Evolutionary conservation across 2,329 filamentous ascomycete genomes (phyloP).

Genomic region (Monosporascus ibericus): DNA sequence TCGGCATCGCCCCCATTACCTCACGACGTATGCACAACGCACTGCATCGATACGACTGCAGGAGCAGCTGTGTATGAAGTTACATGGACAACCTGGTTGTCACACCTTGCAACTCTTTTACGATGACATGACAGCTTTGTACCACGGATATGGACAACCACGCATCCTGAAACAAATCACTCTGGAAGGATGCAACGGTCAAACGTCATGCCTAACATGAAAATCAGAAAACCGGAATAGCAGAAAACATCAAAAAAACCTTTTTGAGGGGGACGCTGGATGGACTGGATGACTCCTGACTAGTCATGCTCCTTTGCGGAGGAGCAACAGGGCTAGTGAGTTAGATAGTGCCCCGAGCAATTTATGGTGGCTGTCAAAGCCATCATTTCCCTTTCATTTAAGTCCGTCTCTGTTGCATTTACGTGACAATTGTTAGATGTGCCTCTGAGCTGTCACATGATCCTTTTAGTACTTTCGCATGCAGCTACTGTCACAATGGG

Average conservation of each 20-base stretch:
- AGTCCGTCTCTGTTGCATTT: neutral
- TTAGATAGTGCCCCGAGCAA: conserved; percentile 26
- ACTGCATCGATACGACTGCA: conserved; percentile 28
- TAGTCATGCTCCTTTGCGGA: conserved; percentile 7
- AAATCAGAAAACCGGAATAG: conserved; percentile 8
- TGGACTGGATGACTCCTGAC: conserved; percentile 18
- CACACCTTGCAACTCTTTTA: neutral
- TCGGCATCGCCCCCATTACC: conserved; percentile 5
- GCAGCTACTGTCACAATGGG: too few species aligned
- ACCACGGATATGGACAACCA: neutral
- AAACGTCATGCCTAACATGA: neutral
- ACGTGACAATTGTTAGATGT: too few species aligned
- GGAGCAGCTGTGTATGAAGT: conserved; percentile 16
- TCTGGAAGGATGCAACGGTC: neutral
- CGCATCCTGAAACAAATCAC: neutral
- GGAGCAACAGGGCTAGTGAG: conserved; percentile 13
- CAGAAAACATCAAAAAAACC: conserved; percentile 15
- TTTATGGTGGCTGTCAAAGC: conserved; percentile 9
- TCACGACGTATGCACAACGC: conserved; percentile 12
- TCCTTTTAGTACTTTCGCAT: too few species aligned
- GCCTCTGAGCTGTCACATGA: too few species aligned
- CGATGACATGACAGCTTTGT: neutral
- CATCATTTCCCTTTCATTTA: conserved; percentile 18
- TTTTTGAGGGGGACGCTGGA: conserved; percentile 19
- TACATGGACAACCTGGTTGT: conserved; percentile 1